Evolutionary conservation across 108 stramenopile species (phyloP), one percentile per base, ranked within the genome.

Genomic region (Cyclostephanos tholiformis): DNA sequence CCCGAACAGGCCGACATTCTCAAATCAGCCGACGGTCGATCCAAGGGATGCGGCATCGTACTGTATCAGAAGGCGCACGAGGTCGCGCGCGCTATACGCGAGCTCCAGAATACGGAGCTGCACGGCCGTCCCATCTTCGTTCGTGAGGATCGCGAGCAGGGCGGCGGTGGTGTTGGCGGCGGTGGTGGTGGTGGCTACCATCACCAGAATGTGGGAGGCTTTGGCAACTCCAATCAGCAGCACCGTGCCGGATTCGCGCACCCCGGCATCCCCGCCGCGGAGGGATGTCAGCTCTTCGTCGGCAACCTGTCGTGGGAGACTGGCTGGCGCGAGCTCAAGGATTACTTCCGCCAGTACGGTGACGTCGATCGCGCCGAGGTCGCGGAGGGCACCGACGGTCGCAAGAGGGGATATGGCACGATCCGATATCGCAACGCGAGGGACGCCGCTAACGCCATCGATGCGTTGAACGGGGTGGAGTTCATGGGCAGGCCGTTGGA

Each of bases 31-130:
- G 90, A 95, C 39, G 96, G 96, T 4, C 79, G 89, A 9, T 91
- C 94, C 60, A 92, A 89, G 57, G 97, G 98, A 27, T 97, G 95
- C 66, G 98, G 95, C 56, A 85, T 97, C 52, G 98, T 98, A 26
- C 85, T 91, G 51, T 99, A 86, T 75, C 93, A 94, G 75, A 84
- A 81, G n/a, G 80, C 95, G 0, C 80, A 87, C 57, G 97, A 96
- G 55, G 98, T 97, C 11, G 82, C 72, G 20, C 73, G 86, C 20
- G 97, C 97, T 51, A 98, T 96, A 65, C 85, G 84, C 35, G 87
- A 91, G 71, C 85, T 98, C 26, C 87, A 94, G 71, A 84, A 90
- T 64, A 71, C 91, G 12, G 83, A 86, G 41, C 75, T 98, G 36
- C 81, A 95, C 36, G 95, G 95, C 17, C 82, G 94, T 25, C 85